phyloP scores from a whole-genome alignment of 257 asterid species.

The Solanum habrochaites region DNA sequence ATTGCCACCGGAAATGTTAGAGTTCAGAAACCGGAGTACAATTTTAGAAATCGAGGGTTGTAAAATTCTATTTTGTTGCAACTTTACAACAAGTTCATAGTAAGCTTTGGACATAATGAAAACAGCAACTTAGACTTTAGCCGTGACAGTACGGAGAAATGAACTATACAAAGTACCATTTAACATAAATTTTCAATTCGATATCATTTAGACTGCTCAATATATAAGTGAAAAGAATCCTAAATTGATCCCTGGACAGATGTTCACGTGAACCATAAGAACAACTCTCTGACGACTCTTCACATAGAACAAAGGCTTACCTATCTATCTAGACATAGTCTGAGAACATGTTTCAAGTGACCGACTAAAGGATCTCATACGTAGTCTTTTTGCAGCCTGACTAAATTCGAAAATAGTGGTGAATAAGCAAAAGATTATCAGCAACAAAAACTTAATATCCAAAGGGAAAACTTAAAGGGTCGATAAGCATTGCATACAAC shows the following conservation, averaged over 20 bases:
- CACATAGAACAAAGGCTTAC: background rate
- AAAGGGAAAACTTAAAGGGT: background rate
- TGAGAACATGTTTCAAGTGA: background rate
- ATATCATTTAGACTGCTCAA: background rate
- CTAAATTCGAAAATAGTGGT: background rate
- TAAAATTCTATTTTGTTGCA: background rate
- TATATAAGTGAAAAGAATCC: background rate
- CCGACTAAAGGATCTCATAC: background rate
- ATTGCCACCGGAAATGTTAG: slow-evolving; percentile 52
- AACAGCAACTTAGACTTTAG: background rate
- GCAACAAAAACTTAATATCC: background rate
- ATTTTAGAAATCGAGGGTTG: background rate
- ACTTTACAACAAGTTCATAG: background rate
- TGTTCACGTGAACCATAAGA: background rate
- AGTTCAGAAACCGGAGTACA: background rate
- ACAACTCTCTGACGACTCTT: background rate
- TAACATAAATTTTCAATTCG: background rate
- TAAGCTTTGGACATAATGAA: background rate
- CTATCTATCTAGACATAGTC: background rate
- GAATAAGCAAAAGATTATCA: background rate
- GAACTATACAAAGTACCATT: background rate
- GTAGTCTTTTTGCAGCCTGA: background rate
- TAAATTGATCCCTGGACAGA: background rate
- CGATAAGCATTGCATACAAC: slow-evolving; percentile 60
- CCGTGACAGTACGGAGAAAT: background rate